These are phyloP conservation scores for Leishmania amazonensis DNA, from an alignment of 208 protist species.

Conservation along the genomic window DNA sequence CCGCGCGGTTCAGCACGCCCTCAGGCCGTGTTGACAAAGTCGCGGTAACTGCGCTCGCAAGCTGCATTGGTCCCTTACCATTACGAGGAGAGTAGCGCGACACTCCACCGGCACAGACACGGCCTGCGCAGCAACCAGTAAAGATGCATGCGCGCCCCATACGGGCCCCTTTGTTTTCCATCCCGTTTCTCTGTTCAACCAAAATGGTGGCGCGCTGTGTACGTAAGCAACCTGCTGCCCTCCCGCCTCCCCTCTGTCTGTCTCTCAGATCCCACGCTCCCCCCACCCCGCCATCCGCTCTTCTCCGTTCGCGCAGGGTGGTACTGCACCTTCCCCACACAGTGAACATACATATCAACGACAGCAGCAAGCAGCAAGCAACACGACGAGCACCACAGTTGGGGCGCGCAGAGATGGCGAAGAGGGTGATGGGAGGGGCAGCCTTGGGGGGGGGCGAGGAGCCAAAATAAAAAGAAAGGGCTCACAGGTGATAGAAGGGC, in stretches of 20 bases:
- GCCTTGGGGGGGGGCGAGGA: neutral
- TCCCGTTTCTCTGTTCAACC: neutral
- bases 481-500: neutral
- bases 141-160: neutral
- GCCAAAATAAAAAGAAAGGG: neutral
- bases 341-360: neutral
- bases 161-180: neutral
- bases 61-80: neutral
- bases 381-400: neutral
- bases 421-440: neutral
- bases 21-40: neutral
- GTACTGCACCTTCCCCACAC: neutral
- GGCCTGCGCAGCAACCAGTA: neutral
- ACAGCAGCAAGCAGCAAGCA: neutral
- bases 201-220: neutral
- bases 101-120: neutral
- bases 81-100: neutral
- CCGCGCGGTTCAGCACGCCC: neutral
- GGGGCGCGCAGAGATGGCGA: neutral
- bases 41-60: neutral
- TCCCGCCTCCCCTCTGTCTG: neutral
- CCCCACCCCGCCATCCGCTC: neutral
- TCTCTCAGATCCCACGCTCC: neutral
- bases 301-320: neutral
- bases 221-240: neutral